phyloP scores from a whole-genome alignment of 257 asterid species.

The Handroanthus guayacan region DNA sequence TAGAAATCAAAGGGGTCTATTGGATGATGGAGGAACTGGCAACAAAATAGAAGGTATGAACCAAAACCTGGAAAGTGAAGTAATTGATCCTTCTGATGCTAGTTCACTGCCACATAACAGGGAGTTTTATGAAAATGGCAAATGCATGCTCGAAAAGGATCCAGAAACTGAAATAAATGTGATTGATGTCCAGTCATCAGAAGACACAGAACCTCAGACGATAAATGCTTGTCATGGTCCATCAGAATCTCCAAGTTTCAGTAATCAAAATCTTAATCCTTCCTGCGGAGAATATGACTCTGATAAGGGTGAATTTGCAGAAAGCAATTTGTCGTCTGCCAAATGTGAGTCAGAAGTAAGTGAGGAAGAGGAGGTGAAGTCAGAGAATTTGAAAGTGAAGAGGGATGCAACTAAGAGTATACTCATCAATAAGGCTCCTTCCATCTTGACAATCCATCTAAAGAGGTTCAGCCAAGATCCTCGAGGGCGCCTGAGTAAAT shows the following conservation, averaged over 20 bases:
- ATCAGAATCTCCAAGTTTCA: conserved; percentile 39
- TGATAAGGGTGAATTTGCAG: conserved; percentile 39
- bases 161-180: conserved; percentile 41
- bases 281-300: conserved; percentile 35
- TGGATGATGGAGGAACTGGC: conserved; percentile 26
- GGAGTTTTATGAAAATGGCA: conserved; percentile 38
- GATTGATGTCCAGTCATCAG: conserved; percentile 36
- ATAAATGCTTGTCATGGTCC: conserved; percentile 32
- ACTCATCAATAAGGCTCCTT: conserved; percentile 74
- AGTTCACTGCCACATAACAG: conserved; percentile 31
- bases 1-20: conserved; percentile 35
- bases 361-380: conserved; percentile 50
- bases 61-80: conserved; percentile 40
- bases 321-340: conserved; percentile 30
- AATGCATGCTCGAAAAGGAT: conserved; percentile 33
- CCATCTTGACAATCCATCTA: conserved; percentile 77
- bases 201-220: conserved; percentile 30
- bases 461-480: conserved; percentile 92
- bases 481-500: conserved; percentile 84
- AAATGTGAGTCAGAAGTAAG: conserved; percentile 49
- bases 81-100: conserved; percentile 41
- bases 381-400: conserved; percentile 68
- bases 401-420: conserved; percentile 91
- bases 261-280: conserved; percentile 35
- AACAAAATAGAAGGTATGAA: conserved; percentile 32